A percentile compares a stretch with the other conserved stretches of the same genome.
phyloP scores from a whole-genome alignment of 2,329 filamentous ascomycete genomes.

The Penicillium sp. region DNA sequence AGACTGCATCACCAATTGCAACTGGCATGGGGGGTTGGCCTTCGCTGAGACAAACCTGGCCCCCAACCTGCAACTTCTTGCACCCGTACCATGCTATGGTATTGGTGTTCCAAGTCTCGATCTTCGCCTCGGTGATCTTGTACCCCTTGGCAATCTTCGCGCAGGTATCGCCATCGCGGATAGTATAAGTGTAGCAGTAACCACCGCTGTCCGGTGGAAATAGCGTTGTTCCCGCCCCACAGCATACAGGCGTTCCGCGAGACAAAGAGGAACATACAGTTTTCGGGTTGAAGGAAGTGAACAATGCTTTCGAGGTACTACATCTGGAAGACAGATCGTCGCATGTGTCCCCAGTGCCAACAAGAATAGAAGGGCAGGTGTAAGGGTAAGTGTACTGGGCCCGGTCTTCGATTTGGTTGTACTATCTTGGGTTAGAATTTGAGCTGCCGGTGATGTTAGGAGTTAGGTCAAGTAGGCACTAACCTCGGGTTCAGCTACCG shows the following conservation, averaged over 20 bases:
- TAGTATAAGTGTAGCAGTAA: background rate
- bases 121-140: background rate
- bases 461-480: background rate
- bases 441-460: background rate
- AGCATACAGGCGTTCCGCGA: background rate
- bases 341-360: background rate
- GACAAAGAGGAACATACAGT: background rate
- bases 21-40: constrained; percentile 4
- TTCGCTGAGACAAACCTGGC: background rate
- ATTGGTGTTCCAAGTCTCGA: constrained; percentile 2
- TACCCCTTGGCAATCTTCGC: background rate
- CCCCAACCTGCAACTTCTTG: background rate
- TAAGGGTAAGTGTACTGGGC: background rate
- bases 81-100: constrained; percentile 1
- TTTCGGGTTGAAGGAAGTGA: background rate
- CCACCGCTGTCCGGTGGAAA: background rate
- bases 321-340: background rate
- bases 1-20: background rate
- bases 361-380: background rate
- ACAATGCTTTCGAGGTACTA: background rate
- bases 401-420: background rate
- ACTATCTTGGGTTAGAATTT: background rate
- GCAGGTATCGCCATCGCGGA: background rate
- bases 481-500: background rate
- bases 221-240: background rate